Percentiles rank a stretch among this genome's conserved stretches.
These are phyloP conservation scores for Dacryopinax primogenitus DNA, from an alignment of 768 basidiomycete species.

Conservation along the genomic window DNA sequence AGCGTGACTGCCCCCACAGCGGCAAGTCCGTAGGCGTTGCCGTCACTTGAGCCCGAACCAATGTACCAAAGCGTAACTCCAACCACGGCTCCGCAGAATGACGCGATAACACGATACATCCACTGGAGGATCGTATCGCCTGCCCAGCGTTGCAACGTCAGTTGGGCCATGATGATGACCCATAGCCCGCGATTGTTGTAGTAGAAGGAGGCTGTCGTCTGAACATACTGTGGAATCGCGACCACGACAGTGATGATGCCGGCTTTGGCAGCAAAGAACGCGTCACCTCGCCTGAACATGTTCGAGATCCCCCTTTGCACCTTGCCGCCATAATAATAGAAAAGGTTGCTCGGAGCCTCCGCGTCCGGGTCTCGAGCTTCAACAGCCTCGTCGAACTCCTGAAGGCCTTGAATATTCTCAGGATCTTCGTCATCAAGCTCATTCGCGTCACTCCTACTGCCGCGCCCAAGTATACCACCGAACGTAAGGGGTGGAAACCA, in stretches of 20 bases:
- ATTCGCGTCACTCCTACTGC: not conserved
- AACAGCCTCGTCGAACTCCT: not conserved
- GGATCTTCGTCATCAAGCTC: conserved; percentile 1
- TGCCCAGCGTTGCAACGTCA: not conserved
- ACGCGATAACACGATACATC: not conserved
- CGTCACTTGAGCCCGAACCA: not conserved
- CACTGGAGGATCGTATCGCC: conserved; percentile 1
- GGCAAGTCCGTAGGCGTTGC: not conserved
- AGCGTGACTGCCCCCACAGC: not conserved
- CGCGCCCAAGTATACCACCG: not conserved
- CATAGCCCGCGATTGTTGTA: not conserved
- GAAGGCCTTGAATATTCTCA: not conserved
- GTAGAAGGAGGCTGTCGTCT: not conserved
- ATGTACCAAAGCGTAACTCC: not conserved
- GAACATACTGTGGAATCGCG: not conserved
- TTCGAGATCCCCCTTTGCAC: not conserved
- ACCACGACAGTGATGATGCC: conserved; percentile 1
- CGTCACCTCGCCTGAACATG: not conserved
- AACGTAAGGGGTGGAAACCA: not conserved
- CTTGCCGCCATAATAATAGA: conserved; percentile 1
- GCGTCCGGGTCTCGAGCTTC: not conserved
- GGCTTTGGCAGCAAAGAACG: conserved; percentile 1
- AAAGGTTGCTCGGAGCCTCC: not conserved
- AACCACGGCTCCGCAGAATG: not conserved
- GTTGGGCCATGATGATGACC: conserved; percentile 3